Percentiles rank a stretch among this genome's conserved stretches.
Evolutionary conservation across 495 filamentous ascomycete genomes (phyloP).

Genomic region (Penicillium verhagenii): DNA sequence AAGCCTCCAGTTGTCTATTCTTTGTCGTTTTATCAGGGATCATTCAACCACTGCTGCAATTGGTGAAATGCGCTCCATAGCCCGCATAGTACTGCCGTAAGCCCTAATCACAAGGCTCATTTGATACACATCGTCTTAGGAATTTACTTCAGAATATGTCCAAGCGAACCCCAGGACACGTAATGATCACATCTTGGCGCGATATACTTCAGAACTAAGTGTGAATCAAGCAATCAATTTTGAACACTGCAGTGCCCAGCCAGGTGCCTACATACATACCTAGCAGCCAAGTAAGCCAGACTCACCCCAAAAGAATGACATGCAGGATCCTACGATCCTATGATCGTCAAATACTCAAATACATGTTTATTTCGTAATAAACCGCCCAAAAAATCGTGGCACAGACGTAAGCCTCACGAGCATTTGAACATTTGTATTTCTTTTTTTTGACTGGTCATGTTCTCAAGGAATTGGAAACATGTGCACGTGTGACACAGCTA

Average conservation of each 20-base stretch:
- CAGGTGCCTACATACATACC: not conserved
- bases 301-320: not conserved
- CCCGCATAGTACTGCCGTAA: not conserved
- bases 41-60: not conserved
- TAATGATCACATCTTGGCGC: conserved; percentile 2
- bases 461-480: no score
- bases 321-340: conserved; percentile 1
- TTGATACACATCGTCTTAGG: not conserved
- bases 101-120: not conserved
- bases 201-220: not conserved
- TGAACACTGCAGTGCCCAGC: no score
- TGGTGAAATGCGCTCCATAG: not conserved
- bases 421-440: no score
- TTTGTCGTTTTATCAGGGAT: no score
- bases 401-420: not conserved
- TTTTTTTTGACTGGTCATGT: no score
- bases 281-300: not conserved
- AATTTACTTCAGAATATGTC: not conserved
- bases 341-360: not conserved
- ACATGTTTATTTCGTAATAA: no score
- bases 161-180: not conserved
- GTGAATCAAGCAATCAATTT: not conserved
- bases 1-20: no score
- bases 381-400: not conserved
- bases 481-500: not conserved